Base-by-base conservation (phyloP, 805 yeast genomes). In the Lachancea sp. region DNA sequence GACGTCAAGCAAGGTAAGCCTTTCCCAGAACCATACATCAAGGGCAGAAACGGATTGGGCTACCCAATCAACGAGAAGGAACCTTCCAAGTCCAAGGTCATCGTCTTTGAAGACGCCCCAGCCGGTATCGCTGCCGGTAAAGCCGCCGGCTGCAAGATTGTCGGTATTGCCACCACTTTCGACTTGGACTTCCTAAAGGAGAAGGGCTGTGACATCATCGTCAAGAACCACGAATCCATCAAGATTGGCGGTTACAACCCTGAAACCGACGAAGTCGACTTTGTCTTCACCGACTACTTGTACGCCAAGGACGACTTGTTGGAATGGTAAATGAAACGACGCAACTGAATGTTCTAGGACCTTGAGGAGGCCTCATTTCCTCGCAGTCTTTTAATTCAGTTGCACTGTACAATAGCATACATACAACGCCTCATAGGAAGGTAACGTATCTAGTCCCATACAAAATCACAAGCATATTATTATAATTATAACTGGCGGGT, bases 91-190 rank as follows among this genome's bases (percentile, higher is more conserved):
- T 66, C 70, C 45, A 71, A 67, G 55, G 70, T 70, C 26, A 81
- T 85, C 36, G 89, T 83, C 41, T 86, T 86, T 59, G 95, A 86
- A 69, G 95, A 86, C 62, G 95, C 95, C 38, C 91, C 89, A 48
- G 90, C 93, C 41, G 95, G 95, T 61, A 79, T 85, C 51, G 68
- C 77, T 56, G 91, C 95, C 33, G 95, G 95, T 60, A 78, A 79
- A 61, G 85, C 75, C 45, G 90, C 93, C 20, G 95, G 90, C 48
- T 88, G 93, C 63, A 73, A 76, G 60, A 82, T 85, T 49, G 79
- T 86, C 55, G 95, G 95, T 60, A 82, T 86, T 65, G 84, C 90
- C 54, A 82, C 91, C 49, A 80, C 93, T 44, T 85, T 83, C 66
- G 79, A 75, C 52, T 75, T 85, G 33, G 81, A 79, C 49, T 74